Evolutionary conservation across 306 rosid species (phyloP).

Genomic region (Sesbania bispinosa): DNA sequence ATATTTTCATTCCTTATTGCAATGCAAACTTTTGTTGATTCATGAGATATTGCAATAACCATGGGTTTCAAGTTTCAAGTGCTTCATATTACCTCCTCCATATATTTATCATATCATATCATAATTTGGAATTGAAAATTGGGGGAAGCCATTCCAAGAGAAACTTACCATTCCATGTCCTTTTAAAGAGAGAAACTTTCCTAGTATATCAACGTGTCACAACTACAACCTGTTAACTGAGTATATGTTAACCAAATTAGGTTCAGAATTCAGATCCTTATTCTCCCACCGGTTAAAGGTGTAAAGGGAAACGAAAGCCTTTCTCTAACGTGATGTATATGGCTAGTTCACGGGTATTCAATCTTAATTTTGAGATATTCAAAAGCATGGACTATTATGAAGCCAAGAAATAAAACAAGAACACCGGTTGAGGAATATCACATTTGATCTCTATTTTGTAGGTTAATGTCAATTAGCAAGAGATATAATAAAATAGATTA

Average conservation of each 20-base stretch:
- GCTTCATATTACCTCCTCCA: background rate
- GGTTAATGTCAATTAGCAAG: too few species aligned
- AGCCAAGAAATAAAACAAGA: too few species aligned
- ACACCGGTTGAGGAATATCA: too few species aligned
- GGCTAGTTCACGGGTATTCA: background rate
- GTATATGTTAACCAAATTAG: slow-evolving; percentile 4
- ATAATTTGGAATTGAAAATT: background rate
- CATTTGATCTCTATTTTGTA: too few species aligned
- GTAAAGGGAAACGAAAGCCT: slow-evolving; percentile 14
- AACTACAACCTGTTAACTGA: background rate
- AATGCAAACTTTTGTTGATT: background rate
- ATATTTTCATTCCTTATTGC: background rate
- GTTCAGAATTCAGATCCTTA: background rate
- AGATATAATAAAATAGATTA: too few species aligned
- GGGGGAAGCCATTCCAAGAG: background rate
- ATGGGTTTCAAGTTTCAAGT: background rate
- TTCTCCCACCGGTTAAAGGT: slow-evolving; percentile 9
- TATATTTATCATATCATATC: background rate
- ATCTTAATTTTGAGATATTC: background rate
- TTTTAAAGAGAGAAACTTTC: background rate
- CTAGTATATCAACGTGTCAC: background rate
- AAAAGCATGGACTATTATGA: background rate
- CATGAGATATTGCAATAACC: background rate
- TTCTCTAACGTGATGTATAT: background rate
- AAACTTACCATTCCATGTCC: background rate